A percentile compares a stretch with the other conserved stretches of the same genome.
phyloP scores from a whole-genome alignment of 2,329 filamentous ascomycete genomes.

The Blastomyces gilchristii region DNA sequence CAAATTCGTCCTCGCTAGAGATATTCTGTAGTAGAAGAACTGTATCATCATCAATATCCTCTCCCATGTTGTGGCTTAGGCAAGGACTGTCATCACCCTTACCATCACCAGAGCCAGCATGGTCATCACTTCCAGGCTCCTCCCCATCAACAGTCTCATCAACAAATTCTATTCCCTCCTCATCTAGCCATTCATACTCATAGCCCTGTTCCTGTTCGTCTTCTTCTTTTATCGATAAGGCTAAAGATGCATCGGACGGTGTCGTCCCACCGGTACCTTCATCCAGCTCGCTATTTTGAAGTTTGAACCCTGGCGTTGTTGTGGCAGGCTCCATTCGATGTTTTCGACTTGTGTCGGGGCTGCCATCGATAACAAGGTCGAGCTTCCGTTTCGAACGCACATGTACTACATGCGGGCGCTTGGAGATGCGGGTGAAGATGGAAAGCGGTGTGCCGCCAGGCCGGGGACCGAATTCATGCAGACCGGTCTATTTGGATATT shows the following conservation, averaged over 20 bases:
- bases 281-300: not conserved
- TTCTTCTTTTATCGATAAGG: conserved; percentile 8
- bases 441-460: conserved; percentile 7
- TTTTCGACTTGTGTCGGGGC: conserved; percentile 25
- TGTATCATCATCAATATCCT: conserved; percentile 4
- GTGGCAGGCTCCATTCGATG: not conserved
- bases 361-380: conserved; percentile 36
- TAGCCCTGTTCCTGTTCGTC: not conserved
- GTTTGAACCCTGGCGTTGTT: not conserved
- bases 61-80: not conserved
- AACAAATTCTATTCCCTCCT: not conserved
- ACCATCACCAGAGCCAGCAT: conserved; percentile 22
- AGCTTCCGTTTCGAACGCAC: conserved; percentile 31
- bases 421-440: conserved; percentile 10
- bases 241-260: not conserved
- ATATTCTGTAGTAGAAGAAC: conserved; percentile 7
- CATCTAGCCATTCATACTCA: conserved; percentile 2
- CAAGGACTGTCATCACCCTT: not conserved
- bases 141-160: not conserved
- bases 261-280: not conserved
- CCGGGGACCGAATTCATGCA: conserved; percentile 5
- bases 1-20: conserved; percentile 5
- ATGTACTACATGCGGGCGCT: conserved; percentile 15
- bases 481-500: not conserved
- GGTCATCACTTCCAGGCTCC: conserved; percentile 24